Evolutionary conservation across 306 rosid species (phyloP).

Genomic region (Fragaria nilgerrensis): DNA sequence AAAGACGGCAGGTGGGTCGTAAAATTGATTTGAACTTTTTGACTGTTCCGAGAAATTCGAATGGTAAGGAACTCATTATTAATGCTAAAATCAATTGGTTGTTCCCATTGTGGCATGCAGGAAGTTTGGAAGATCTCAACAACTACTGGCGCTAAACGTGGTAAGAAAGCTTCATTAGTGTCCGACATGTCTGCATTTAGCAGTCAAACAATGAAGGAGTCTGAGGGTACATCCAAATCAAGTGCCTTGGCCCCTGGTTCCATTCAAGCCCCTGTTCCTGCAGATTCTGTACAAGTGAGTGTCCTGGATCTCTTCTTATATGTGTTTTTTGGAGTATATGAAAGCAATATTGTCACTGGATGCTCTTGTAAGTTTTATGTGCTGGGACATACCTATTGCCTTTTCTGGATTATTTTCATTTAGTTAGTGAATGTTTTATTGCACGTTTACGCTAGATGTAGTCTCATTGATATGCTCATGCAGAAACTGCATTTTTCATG

Average conservation of each 20-base stretch:
- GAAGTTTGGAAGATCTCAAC: conserved; percentile 99
- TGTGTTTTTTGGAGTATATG: conserved; percentile 20
- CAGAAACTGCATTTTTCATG: conserved; percentile 18
- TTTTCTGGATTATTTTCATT: background rate
- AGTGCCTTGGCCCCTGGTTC: conserved; percentile 44
- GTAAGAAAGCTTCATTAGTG: conserved; percentile 60
- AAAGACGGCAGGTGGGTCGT: conserved; percentile 82
- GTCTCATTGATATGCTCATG: conserved; percentile 6
- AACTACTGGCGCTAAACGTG: conserved; percentile 90
- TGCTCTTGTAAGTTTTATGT: conserved; percentile 10
- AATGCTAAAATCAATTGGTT: conserved; percentile 21
- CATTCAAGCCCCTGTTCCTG: conserved; percentile 49
- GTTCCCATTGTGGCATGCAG: conserved; percentile 41
- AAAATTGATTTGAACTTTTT: conserved; percentile 23
- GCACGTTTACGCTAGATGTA: background rate
- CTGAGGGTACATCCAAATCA: conserved; percentile 59
- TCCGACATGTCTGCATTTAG: conserved; percentile 62
- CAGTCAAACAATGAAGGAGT: conserved; percentile 63
- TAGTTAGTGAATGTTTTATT: background rate
- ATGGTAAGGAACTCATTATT: conserved; percentile 14
- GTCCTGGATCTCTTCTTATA: conserved; percentile 24
- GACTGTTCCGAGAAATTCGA: conserved; percentile 10
- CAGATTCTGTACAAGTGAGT: conserved; percentile 70
- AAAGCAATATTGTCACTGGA: conserved; percentile 1
- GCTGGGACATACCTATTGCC: background rate